Percentiles rank a stretch among this genome's conserved stretches.
Evolutionary conservation across 352 stramenopile species (phyloP).

Genomic region (Pythium aristosporum): DNA sequence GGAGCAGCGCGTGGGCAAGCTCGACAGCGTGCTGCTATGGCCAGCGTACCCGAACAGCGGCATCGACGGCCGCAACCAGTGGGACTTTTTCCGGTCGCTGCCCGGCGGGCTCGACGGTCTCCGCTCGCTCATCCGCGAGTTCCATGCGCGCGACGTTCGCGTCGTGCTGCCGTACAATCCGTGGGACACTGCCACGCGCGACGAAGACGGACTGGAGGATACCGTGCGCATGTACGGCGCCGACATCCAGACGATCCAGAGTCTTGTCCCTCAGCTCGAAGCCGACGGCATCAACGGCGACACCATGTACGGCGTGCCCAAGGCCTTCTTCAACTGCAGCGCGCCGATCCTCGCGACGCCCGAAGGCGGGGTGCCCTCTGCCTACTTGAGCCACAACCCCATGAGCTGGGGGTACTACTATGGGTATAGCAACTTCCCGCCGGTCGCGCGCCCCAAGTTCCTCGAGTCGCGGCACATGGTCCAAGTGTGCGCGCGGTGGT

Average conservation of each 20-base stretch:
- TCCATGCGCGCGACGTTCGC: slow-evolving; percentile 55
- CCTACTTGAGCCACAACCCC: slow-evolving; percentile 60
- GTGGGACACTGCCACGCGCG: slow-evolving; percentile 74
- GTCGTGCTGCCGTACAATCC: slow-evolving; percentile 86
- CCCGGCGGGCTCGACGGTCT: slow-evolving; percentile 53
- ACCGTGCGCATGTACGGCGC: slow-evolving; percentile 69
- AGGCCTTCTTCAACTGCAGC: slow-evolving; percentile 79
- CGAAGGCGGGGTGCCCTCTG: slow-evolving; percentile 67
- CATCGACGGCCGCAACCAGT: slow-evolving; percentile 85
- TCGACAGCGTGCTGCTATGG: slow-evolving; percentile 87
- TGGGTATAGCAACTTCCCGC: slow-evolving; percentile 64
- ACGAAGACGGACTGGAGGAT: slow-evolving; percentile 50
- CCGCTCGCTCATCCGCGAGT: slow-evolving; percentile 46
- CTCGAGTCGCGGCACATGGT: slow-evolving; percentile 82
- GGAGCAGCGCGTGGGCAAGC: slow-evolving; percentile 44
- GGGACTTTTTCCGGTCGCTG: slow-evolving; percentile 60
- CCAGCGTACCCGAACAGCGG: slow-evolving; percentile 80
- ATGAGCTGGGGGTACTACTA: slow-evolving; percentile 85
- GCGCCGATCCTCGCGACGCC: slow-evolving; percentile 51
- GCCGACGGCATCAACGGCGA: slow-evolving; percentile 87
- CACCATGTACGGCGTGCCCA: slow-evolving; percentile 86
- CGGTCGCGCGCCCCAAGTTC: slow-evolving; percentile 73
- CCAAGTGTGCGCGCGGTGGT: slow-evolving; percentile 81
- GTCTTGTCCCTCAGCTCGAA: slow-evolving; percentile 37
- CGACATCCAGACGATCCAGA: slow-evolving; percentile 56